Base-by-base conservation (phyloP, 2,329 filamentous ascomycete genomes). In the Xenosphaeropsis pyriputrescens region DNA sequence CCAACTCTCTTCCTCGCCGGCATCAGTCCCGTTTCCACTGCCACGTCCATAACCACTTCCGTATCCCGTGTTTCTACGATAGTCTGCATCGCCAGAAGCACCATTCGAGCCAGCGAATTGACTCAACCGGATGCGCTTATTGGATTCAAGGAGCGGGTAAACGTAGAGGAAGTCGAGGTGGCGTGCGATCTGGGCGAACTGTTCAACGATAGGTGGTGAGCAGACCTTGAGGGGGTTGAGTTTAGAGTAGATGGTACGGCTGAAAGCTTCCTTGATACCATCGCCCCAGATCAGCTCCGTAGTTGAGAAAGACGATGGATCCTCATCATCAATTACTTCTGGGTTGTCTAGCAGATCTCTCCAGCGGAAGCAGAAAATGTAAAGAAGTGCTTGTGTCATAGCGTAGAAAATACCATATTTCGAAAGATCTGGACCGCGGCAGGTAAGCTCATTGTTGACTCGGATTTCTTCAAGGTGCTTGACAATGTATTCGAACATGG, bases 181-280 rank as follows among this genome's bases (percentile, higher is more conserved):
- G 50, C 85, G 77, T 2, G 88, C 78, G 37, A 96, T 78, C 52
- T 81, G 81, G 16, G 89, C 86, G 54, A 96, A 98, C 51, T 96
- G 84, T 35, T 81, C 71, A 18, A 96, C 89, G 43, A 98, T 95
- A 7, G 75, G 73, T 0, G 86, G 85, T 2, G 88, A 85, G 65
- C 88, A 94, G 46, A 98, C 83, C 57, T 94, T 94, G 38, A 98
- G 75, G 1, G 91, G 91, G 57, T 98, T 98, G 49, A 98, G 78
- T 47, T 79, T 80, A 39, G 82, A 88, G 59, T 85, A 82, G 49
- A 96, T 84, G 51, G 88, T 84, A 31, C 73, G 72, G 35, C 75
- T 72, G 35, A 96, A 66, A 17, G 77, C 72, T 37, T 85, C 77
- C 50, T 82, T 82, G 43, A 91, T 72, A 17, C 73, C 73, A 7